Conservation (phyloP, 2,329 filamentous ascomycete species). For the Sarocladium brachiariae region DNA sequence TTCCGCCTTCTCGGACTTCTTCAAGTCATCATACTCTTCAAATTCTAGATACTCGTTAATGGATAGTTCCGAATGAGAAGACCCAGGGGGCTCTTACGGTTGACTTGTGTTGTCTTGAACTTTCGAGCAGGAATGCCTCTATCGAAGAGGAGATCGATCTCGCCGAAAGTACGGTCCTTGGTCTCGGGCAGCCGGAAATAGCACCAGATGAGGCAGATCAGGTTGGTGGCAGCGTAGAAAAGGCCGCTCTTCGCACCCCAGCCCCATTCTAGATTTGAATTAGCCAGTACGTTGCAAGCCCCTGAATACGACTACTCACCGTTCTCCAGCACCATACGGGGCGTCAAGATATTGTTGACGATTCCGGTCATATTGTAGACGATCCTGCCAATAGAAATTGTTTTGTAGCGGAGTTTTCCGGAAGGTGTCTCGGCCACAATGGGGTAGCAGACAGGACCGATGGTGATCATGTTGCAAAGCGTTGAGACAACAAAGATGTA, state of each 20-base stretch:
- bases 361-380: conserved; percentile 36
- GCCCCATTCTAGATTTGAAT: conserved; percentile 19
- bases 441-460: conserved; percentile 30
- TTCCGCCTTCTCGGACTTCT: not conserved
- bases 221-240: conserved; percentile 23
- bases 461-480: conserved; percentile 26
- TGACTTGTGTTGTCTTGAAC: conserved; percentile 22
- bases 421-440: conserved; percentile 35
- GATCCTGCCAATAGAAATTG: conserved; percentile 35
- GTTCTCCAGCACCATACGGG: conserved; percentile 23
- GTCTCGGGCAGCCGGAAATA: conserved; percentile 24
- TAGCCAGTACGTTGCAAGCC: not conserved
- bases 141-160: conserved; percentile 21
- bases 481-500: conserved; percentile 24
- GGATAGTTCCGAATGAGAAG: not conserved
- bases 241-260: conserved; percentile 32
- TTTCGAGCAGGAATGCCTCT: conserved; percentile 17
- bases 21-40: not conserved
- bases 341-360: conserved; percentile 31
- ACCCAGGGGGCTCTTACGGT: conserved; percentile 10
- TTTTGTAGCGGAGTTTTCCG: conserved; percentile 36
- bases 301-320: not conserved
- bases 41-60: not conserved
- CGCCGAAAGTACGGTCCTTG: conserved; percentile 22
- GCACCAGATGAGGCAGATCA: conserved; percentile 31